Base-by-base conservation (phyloP, 208 protist genomes). In the Entamoeba dispar region DNA sequence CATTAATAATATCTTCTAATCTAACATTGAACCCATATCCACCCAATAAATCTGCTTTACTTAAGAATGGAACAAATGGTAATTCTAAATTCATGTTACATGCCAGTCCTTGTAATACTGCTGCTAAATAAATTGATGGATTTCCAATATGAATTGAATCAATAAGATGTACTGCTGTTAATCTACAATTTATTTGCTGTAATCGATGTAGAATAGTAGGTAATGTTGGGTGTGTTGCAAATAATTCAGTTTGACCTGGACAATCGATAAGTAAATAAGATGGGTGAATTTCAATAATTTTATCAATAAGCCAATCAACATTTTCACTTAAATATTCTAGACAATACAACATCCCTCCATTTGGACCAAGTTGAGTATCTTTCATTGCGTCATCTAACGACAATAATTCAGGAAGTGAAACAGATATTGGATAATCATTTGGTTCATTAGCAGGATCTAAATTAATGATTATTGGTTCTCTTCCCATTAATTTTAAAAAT, bases 201-300 rank as follows among this genome's bases (percentile, higher is more conserved):
- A 91, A 47, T 91, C 12, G 0, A 19, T 91, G 22, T 5, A 49
- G 77, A 91, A 91, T 49, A 14, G n/a, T 14, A n/a, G 22, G 22
- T 12, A 91, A 91, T 43, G 12, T 22, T 22, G 12, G 17, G 55
- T 69, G 55, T 69, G 55, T 31, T 47, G 52, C 17, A 50, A 57
- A 92, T 4, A 94, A 5, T 90, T 95, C 94, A 91, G 95, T 94
- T 90, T 95, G 94, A 38, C 94, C 94, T 15, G 94, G 93, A 50
- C 91, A 95, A 94, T 95, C 94, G 49, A 95, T 92, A 47, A 95
- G 51, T 31, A 95, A 94, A 34, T 94, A 95, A 50, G 95, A 93
- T 49, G 95, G 94, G 7, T 94, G 43, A 69, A 90, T 95, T 17
- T 93, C 94, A 0, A 31, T 8, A 27, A 94, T 43, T 50, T 95